Conservation (phyloP, 2,329 filamentous ascomycete genomes). For the Sporothrix pallida region DNA sequence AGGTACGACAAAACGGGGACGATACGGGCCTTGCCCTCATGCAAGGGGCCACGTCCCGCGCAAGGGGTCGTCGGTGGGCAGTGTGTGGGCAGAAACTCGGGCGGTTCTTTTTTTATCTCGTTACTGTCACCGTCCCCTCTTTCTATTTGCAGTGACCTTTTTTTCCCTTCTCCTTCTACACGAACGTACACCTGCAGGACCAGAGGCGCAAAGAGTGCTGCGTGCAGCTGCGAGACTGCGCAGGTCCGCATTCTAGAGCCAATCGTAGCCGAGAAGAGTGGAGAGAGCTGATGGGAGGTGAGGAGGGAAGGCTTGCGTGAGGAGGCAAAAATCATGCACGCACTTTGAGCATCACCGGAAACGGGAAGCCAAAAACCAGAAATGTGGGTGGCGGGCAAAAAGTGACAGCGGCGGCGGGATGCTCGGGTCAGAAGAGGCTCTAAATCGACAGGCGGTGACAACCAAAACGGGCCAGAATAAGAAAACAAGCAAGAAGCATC, state of each 20-base stretch:
- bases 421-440: background rate
- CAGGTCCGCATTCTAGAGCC: background rate
- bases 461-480: background rate
- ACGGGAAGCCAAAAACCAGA: background rate
- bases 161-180: background rate
- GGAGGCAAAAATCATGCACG: background rate
- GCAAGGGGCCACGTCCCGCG: slow-evolving; percentile 11
- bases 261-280: slow-evolving; percentile 1
- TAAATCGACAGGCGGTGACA: background rate
- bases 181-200: too few relatives aligned
- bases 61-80: background rate
- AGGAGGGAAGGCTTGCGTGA: too few relatives aligned
- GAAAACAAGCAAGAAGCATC: background rate
- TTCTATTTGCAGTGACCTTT: background rate
- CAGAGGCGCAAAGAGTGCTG: too few relatives aligned
- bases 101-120: background rate
- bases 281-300: background rate
- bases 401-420: background rate
- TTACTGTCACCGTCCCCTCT: background rate
- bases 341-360: too few relatives aligned
- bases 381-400: slow-evolving; percentile 10
- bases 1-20: background rate
- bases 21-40: slow-evolving; percentile 21
- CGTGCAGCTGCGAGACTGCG: background rate
- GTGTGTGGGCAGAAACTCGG: too few relatives aligned